Evolutionary conservation across 805 yeast species (phyloP).

Genomic region (Nakazawaea wyomingensis): DNA sequence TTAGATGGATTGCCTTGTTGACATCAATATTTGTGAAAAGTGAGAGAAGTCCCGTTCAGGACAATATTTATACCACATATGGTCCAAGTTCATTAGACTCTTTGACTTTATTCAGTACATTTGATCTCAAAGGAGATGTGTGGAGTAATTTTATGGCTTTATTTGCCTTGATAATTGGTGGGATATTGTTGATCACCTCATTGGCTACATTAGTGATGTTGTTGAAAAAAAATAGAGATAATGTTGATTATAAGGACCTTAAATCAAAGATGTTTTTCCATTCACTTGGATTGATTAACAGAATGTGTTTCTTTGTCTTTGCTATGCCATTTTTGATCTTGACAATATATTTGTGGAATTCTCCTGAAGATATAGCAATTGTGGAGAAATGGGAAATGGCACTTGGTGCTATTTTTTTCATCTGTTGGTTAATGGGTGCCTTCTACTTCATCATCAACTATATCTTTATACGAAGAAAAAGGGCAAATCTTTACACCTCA

Average conservation of each 20-base stretch:
- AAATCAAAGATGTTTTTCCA: constrained; percentile 20
- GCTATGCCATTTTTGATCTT: constrained; percentile 40
- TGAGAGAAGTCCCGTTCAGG: background rate
- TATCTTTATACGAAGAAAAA: constrained; percentile 18
- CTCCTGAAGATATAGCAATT: background rate
- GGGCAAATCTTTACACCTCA: constrained; percentile 38
- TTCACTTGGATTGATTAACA: constrained; percentile 29
- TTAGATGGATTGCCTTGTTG: constrained; percentile 55
- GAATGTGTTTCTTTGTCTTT: constrained; percentile 29
- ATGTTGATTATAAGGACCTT: constrained; percentile 15
- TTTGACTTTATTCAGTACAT: constrained; percentile 28
- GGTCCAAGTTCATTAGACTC: constrained; percentile 37
- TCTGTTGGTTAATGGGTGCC: constrained; percentile 28
- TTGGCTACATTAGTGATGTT: constrained; percentile 10
- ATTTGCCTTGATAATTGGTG: constrained; percentile 22
- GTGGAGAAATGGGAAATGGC: constrained; percentile 20
- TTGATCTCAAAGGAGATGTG: constrained; percentile 19
- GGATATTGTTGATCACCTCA: constrained; percentile 17
- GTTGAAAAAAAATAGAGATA: constrained; percentile 9
- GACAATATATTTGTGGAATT: constrained; percentile 23
- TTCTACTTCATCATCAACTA: constrained; percentile 30
- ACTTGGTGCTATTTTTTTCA: constrained; percentile 29
- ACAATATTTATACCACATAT: constrained; percentile 19
- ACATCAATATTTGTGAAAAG: constrained; percentile 14
- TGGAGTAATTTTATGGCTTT: constrained; percentile 43